Evolutionary conservation across 768 basidiomycete species (phyloP), one percentile per base, ranked within the genome.

Genomic region (Lentinus brumalis): DNA sequence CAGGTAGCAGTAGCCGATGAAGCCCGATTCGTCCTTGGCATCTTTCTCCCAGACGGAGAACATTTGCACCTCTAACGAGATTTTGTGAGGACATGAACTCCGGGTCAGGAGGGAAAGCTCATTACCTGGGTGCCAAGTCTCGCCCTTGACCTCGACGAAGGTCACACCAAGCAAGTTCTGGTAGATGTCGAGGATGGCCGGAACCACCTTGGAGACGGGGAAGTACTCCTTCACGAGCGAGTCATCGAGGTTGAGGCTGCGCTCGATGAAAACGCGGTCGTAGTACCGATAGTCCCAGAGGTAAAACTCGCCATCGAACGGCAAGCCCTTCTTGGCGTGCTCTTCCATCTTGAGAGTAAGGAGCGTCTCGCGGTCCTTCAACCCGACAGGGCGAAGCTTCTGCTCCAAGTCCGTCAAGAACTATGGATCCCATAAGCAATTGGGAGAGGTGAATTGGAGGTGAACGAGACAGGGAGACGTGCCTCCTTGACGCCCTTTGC

Each of bases 241-340:
- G 65, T 94, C 90, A 62, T 94, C 91, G 38, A 93, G 80, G 39
- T 81, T 78, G 30, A 94, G 78, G 21, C 81, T 79, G 67, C 82
- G 78, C 73, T 94, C 89, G 55, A 88, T 77, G 68, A 77, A 90
- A 69, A 79, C 83, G 63, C 84, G 80, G 69, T 87, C 85, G 61
- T 85, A 89, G 71, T 86, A 88, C 66, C 89, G 81, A 71, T 92
- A 94, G 69, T 94, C 94, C 91, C 92, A 94, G 56, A 92, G 77
- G 68, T 88, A 88, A 70, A 95, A 86, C 67, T 88, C 75, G 60
- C 84, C 84, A 61, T 94, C 89, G 63, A 86, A 87, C 0, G 83
- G 84, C 42, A 84, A 69, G 1, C 84, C 86, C 21, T 76, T 78
- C 64, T 81, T 79, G 58, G 81, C 75, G 61, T 89, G 85, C 59